phyloP scores from a whole-genome alignment of 2,329 filamentous ascomycete species.

The Fusarium nematophilum region DNA sequence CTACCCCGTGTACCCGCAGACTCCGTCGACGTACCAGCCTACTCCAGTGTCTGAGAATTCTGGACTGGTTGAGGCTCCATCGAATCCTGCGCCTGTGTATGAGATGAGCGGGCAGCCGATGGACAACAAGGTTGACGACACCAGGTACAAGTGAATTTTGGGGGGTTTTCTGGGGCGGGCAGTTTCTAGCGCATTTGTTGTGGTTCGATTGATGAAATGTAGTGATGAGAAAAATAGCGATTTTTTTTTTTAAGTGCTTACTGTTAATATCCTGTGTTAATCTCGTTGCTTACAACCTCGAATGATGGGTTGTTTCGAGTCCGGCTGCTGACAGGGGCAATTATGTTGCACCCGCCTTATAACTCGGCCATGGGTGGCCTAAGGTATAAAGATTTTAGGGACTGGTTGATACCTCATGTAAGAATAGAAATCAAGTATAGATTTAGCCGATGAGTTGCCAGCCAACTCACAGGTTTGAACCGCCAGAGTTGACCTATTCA shows the following conservation, averaged over 20 bases:
- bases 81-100: not conserved
- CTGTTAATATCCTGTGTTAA: not conserved
- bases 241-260: constrained; percentile 19
- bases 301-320: no score
- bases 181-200: no score
- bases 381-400: no score
- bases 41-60: not conserved
- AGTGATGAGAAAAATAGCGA: not conserved
- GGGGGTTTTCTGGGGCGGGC: not conserved
- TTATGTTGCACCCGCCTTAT: no score
- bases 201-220: not conserved
- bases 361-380: no score
- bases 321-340: no score
- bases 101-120: not conserved
- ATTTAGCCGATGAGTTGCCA: no score
- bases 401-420: no score
- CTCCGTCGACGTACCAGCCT: not conserved
- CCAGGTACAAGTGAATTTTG: not conserved
- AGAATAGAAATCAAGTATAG: no score
- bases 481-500: no score
- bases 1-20: not conserved
- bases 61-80: not conserved
- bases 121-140: not conserved
- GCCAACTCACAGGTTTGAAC: no score
- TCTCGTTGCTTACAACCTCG: no score